phyloP scores from a whole-genome alignment of 2,329 filamentous ascomycete genomes.

The Myriosclerotinia curreyana region DNA sequence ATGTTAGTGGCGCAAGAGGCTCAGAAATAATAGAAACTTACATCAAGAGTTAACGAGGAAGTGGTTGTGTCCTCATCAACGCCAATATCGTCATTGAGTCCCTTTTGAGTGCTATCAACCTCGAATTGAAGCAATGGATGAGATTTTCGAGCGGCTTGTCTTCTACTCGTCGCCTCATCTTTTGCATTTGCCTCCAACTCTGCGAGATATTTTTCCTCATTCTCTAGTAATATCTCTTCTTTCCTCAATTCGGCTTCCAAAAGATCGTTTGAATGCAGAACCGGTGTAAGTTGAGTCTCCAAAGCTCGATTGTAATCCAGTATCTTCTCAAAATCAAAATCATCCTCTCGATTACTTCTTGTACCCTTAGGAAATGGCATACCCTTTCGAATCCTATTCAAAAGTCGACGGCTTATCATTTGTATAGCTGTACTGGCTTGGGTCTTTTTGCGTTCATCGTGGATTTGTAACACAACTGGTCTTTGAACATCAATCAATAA shows the following conservation, averaged over 20 bases:
- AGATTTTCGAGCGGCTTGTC: conserved; percentile 42
- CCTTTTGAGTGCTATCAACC: conserved; percentile 20
- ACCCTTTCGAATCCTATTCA: conserved; percentile 55
- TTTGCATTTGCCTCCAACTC: conserved; percentile 55
- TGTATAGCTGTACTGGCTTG: conserved; percentile 52
- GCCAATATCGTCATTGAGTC: conserved; percentile 28
- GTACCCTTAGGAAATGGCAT: conserved; percentile 64
- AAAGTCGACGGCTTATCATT: conserved; percentile 53
- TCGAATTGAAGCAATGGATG: conserved; percentile 36
- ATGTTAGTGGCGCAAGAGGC: conserved; percentile 25
- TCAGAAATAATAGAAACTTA: conserved; percentile 25
- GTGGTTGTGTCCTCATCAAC: conserved; percentile 19
- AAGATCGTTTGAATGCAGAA: conserved; percentile 60
- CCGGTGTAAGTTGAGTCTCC: conserved; percentile 58
- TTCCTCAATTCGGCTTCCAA: conserved; percentile 56
- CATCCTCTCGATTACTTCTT: conserved; percentile 50
- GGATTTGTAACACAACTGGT: conserved; percentile 58
- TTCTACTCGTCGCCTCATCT: conserved; percentile 51
- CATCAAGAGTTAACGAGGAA: conserved; percentile 24
- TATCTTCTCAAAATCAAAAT: conserved; percentile 65
- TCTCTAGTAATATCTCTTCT: conserved; percentile 54
- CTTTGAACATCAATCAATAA: conserved; percentile 59
- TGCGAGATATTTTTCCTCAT: conserved; percentile 52
- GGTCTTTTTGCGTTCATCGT: conserved; percentile 45
- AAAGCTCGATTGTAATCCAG: conserved; percentile 56